Evolutionary conservation across 345 rosid genomes (phyloP).

Genomic region (Excoecaria cochinchinensis): DNA sequence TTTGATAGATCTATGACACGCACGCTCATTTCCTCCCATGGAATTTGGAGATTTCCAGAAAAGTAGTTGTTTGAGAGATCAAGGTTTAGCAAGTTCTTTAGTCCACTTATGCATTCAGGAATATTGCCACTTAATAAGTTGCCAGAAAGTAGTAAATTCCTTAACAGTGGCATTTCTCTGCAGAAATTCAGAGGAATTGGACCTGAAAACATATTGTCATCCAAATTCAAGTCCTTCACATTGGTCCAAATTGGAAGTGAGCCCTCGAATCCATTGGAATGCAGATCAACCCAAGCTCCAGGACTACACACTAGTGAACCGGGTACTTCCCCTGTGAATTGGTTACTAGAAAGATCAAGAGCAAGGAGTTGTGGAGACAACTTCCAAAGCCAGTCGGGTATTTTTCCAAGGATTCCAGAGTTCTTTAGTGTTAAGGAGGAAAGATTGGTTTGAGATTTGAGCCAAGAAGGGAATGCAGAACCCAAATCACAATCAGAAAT

Average conservation of each 20-base stretch:
- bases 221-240: conserved; percentile 39
- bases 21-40: conserved; percentile 6
- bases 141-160: conserved; percentile 16
- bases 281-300: conserved; percentile 19
- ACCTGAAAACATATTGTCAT: conserved; percentile 50
- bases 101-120: conserved; percentile 13
- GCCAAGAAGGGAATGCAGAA: conserved; percentile 18
- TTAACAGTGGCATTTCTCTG: background rate
- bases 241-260: conserved; percentile 51
- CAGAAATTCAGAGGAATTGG: conserved; percentile 3
- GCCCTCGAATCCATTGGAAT: conserved; percentile 49
- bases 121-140: conserved; percentile 26
- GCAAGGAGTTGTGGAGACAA: conserved; percentile 2
- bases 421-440: background rate
- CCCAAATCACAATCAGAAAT: conserved; percentile 11
- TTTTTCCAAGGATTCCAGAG: conserved; percentile 9
- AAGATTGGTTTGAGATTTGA: conserved; percentile 11
- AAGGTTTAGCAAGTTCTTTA: conserved; percentile 3
- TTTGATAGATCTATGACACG: conserved; percentile 35
- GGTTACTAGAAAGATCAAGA: conserved; percentile 15
- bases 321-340: conserved; percentile 18
- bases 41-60: conserved; percentile 35
- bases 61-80: conserved; percentile 28
- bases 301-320: background rate
- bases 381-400: conserved; percentile 19